Evolutionary conservation across 2,329 filamentous ascomycete genomes (phyloP).

Genomic region (Fusarium sp.): DNA sequence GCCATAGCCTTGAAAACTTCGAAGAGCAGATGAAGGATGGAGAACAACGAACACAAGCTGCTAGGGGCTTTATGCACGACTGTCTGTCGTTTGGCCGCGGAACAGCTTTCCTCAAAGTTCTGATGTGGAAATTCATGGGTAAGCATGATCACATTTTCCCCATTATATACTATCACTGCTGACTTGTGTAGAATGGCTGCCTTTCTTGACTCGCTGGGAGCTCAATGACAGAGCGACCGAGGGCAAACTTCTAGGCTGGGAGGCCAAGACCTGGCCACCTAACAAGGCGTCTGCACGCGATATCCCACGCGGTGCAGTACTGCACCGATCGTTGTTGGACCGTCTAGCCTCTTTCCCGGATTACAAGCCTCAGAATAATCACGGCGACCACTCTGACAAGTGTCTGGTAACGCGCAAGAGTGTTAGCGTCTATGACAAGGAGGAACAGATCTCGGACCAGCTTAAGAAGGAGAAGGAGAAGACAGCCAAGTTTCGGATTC

Average conservation of each 20-base stretch:
- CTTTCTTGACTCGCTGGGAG: background rate
- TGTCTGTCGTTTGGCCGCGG: slow-evolving; percentile 57
- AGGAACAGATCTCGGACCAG: no score
- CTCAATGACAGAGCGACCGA: background rate
- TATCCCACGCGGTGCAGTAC: background rate
- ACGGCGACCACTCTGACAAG: background rate
- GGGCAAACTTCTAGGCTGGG: background rate
- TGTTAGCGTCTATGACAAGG: no score
- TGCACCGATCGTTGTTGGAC: background rate
- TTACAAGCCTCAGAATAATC: background rate
- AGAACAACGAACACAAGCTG: slow-evolving; percentile 41
- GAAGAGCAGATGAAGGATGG: slow-evolving; percentile 50
- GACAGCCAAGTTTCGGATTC: no score
- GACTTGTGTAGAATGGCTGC: background rate
- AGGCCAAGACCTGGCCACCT: background rate
- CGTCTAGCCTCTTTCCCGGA: background rate
- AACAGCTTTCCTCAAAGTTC: slow-evolving; percentile 56
- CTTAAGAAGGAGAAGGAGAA: no score
- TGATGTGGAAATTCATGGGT: slow-evolving; percentile 63
- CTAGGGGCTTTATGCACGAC: slow-evolving; percentile 57
- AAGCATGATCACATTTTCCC: slow-evolving; percentile 34
- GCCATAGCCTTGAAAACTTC: slow-evolving; percentile 50
- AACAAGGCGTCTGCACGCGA: background rate
- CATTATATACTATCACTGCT: background rate
- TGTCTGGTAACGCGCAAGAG: no score